Evolutionary conservation across 2,329 filamentous ascomycete species (phyloP), one percentile per base, ranked within the genome.

Genomic region (Daldinia eschscholtzii): DNA sequence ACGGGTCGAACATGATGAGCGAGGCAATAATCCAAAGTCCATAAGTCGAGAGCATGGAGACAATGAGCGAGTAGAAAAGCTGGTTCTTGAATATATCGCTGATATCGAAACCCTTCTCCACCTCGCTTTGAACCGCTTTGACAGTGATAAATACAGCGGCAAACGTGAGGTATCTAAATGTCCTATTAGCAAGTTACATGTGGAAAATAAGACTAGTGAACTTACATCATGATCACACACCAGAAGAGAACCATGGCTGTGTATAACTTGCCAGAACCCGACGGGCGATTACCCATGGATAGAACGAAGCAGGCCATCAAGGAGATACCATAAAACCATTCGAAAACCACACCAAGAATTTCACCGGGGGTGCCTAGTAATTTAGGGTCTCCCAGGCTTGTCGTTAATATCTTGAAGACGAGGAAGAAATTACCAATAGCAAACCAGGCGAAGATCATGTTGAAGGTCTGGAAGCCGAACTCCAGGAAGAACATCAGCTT

Each of bases 391-490:
- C 93, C 92, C 72, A 99, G 84, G 76, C 94, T 97, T 10, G 90
- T 91, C 0, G 95, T 98, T 72, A 99, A 84, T 78, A 99, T 98
- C 80, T 94, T 94, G 85, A 99, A 99, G 74, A 99, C 95, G 77
- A 99, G 84, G 87, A 98, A 99, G 87, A 99, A 99, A 83, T 99
- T 99, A 78, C 96, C 92, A 77, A 98, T 96, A 75, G 92, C 93
- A 79, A 99, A 98, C 96, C 96, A 99, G 60, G 96, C 94, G 80
- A 98, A 99, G 77, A 99, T 87, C 93, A 98, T 98, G 85, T 93
- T 97, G 81, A 95, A 87, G 0, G 93, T 96, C 81, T 98, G 94
- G 83, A 98, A 99, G 73, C 92, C 84, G 80, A 98, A 98, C 79
- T 99, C 96, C 73, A 98, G 81, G 75, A 97, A 88, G 81, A 99